Evolutionary conservation across 495 filamentous ascomycete genomes (phyloP).

Genomic region (Haplographium delicatum): DNA sequence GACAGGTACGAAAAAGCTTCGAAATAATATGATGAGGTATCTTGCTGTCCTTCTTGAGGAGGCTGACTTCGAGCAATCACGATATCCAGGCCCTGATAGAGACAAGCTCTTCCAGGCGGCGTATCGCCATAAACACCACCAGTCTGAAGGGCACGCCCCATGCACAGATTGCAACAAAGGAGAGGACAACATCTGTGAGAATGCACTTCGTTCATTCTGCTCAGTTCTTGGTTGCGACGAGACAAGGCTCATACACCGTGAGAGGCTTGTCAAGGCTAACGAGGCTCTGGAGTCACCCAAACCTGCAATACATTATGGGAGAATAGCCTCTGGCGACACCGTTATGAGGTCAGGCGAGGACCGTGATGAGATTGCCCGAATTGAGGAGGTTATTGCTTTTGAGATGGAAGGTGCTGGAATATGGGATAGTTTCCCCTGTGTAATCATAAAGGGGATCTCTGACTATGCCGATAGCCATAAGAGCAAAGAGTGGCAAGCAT

Average conservation of each 20-base stretch:
- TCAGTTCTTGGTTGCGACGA: not conserved
- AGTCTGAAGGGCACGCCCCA: not conserved
- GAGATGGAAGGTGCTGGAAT: slow-evolving; percentile 32
- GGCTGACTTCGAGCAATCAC: slow-evolving; percentile 10
- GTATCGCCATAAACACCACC: slow-evolving; percentile 34
- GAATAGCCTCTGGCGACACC: slow-evolving; percentile 4
- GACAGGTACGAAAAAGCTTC: slow-evolving; percentile 12
- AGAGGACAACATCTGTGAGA: slow-evolving; percentile 16
- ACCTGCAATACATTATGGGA: slow-evolving; percentile 1
- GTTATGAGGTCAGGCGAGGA: slow-evolving; percentile 19
- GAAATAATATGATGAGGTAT: slow-evolving; percentile 8
- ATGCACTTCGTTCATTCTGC: slow-evolving; percentile 3
- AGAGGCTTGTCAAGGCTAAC: not conserved
- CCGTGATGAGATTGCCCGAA: slow-evolving; percentile 16
- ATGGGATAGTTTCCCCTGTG: slow-evolving; percentile 14
- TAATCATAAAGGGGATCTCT: slow-evolving; percentile 30
- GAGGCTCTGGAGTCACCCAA: not conserved
- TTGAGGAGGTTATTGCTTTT: slow-evolving; percentile 22
- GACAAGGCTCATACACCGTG: not conserved
- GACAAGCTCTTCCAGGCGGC: slow-evolving; percentile 28
- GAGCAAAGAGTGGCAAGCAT: slow-evolving; percentile 36
- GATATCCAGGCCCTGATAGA: slow-evolving; percentile 22
- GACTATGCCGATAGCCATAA: slow-evolving; percentile 39
- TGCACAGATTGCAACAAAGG: slow-evolving; percentile 4
- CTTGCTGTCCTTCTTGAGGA: slow-evolving; percentile 15